A percentile compares a stretch with the other conserved stretches of the same genome.
phyloP scores from a whole-genome alignment of 305 asterid genomes.

The Solanum hybrid region DNA sequence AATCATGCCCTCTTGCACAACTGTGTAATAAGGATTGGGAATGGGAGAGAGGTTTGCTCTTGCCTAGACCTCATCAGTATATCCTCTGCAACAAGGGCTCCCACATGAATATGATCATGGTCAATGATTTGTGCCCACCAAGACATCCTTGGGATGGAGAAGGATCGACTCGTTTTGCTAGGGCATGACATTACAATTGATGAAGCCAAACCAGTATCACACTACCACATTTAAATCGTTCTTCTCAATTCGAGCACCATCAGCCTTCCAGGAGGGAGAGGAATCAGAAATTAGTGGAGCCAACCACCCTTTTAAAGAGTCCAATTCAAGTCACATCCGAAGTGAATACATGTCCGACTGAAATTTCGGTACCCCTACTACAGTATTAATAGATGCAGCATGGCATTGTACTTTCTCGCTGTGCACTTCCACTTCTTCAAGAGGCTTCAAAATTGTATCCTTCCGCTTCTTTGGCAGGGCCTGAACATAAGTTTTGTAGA shows the following conservation, averaged over 20 bases:
- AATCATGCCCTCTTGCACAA: background rate
- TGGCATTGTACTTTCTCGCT: too few species aligned
- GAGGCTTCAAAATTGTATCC: background rate
- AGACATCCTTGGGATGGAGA: background rate
- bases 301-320: background rate
- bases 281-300: background rate
- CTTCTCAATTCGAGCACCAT: background rate
- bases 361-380: background rate
- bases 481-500: background rate
- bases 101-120: background rate
- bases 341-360: background rate
- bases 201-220: background rate
- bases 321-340: background rate
- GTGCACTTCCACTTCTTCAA: background rate
- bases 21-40: background rate
- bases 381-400: too few species aligned
- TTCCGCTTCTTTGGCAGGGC: background rate
- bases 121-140: background rate
- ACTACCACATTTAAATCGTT: background rate
- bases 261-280: background rate
- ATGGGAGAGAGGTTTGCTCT: background rate
- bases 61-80: background rate
- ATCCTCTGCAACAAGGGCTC: background rate
- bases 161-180: background rate
- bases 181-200: background rate